Evolutionary conservation across 164 flowering plant genomes (phyloP), one percentile per base, ranked within the genome.

Genomic region (Nymphaea colorata): DNA sequence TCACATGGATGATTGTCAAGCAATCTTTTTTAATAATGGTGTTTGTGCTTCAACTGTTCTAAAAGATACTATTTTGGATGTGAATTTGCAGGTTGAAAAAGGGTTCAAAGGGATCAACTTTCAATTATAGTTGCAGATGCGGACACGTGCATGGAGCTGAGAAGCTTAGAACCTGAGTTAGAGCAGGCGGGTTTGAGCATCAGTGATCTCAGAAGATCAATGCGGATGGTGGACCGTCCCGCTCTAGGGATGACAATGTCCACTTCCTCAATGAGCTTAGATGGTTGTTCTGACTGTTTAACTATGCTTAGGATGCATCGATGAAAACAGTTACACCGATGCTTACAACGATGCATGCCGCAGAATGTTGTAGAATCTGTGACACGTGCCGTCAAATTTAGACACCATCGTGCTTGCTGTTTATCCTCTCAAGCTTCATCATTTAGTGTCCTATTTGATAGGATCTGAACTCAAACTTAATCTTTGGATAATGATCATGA

Each of bases 261-360:
- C 86, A 86, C 78, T 93, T 87, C 75, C 79, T 93, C 67, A 83
- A 93, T 77, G 98, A 93, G 74, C 93, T 93, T 43, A 96, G 98
- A 61, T 93, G 98, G 98, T 73, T 93, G 4, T 88, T 93, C 72
- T 96, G 36, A 25, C 36, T 25, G 36, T 25, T 25, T 25, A 25
- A 25, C 36, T 25, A 25, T 1, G 36, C 1, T 25, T 25, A 25
- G 36, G 36, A 25, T 1, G 36, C 36, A 1, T 25, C 36, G 36
- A 25, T 25, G 36, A 25, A 25, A 25, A 25, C 36, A 25, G 0
- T 25, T 25, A 25, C 36, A 25, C 1, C 36, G 36, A 25, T 1
- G 36, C 36, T 25, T 25, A 25, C 36, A 25, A 1, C 36, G 36
- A 25, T 1, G 36, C 36, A 1, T 25, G 36, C 36, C 36, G 36